Evolutionary conservation across 768 basidiomycete genomes (phyloP).

Genomic region (Hypsizygus marmoreus): DNA sequence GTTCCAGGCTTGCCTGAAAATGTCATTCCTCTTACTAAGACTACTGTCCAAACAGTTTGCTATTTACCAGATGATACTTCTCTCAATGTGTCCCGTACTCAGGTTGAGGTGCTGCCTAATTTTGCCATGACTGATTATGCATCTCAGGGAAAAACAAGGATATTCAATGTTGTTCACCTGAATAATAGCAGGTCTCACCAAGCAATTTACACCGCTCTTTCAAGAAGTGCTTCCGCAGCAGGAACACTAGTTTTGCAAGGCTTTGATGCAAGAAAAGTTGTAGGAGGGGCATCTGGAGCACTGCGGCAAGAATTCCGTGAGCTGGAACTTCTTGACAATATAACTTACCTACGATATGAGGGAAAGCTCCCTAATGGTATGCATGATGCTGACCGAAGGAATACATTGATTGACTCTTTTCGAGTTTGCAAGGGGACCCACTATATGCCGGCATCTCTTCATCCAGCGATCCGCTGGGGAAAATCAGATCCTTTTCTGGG

Average conservation of each 20-base stretch:
- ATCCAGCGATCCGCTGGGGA: conserved; percentile 19
- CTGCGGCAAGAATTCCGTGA: conserved; percentile 36
- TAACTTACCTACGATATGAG: conserved; percentile 26
- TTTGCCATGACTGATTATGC: conserved; percentile 32
- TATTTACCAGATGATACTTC: conserved; percentile 14
- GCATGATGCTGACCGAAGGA: conserved; percentile 15
- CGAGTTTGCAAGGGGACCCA: conserved; percentile 16
- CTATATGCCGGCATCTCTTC: conserved; percentile 21
- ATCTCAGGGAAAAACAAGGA: conserved; percentile 27
- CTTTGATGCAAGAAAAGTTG: conserved; percentile 25
- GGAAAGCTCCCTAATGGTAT: conserved; percentile 16
- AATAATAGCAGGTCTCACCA: conserved; percentile 20
- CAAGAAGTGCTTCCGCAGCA: conserved; percentile 25
- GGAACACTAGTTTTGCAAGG: conserved; percentile 31
- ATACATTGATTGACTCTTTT: conserved; percentile 23
- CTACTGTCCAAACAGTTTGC: conserved; percentile 7
- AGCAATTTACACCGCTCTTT: conserved; percentile 31
- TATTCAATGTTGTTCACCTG: conserved; percentile 31
- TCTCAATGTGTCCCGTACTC: conserved; percentile 14
- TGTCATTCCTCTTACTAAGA: conserved; percentile 17
- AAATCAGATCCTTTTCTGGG: conserved; percentile 16
- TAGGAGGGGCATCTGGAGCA: conserved; percentile 22
- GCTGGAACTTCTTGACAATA: conserved; percentile 35
- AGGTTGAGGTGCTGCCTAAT: conserved; percentile 25
- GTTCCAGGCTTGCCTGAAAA: conserved; percentile 7